phyloP scores from a whole-genome alignment of 352 stramenopile species.

The Phytophthora pseudosyringae region DNA sequence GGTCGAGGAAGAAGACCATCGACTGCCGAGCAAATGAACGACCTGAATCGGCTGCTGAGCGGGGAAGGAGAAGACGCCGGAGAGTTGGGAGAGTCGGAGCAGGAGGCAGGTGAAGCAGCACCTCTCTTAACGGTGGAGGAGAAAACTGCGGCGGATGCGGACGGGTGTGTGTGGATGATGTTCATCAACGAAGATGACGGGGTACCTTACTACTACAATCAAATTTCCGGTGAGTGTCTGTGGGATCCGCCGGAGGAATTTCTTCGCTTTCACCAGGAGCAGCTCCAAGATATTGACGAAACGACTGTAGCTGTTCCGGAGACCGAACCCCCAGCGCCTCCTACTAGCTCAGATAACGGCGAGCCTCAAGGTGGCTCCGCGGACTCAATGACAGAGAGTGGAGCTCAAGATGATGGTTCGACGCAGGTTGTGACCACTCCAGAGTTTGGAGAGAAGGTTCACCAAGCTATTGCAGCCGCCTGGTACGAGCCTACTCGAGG shows the following conservation, averaged over 20 bases:
- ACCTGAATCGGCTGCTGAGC: constrained; percentile 62
- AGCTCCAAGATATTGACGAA: constrained; percentile 1
- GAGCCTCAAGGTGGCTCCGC: background rate
- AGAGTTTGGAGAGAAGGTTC: constrained; percentile 64
- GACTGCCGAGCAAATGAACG: constrained; percentile 69
- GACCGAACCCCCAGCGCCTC: background rate
- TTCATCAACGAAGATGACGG: constrained; percentile 71
- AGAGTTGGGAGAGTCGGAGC: background rate
- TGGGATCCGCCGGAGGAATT: constrained; percentile 71
- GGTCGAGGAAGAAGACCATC: constrained; percentile 40
- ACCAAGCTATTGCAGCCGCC: constrained; percentile 49
- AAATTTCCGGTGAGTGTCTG: constrained; percentile 61
- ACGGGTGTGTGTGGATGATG: constrained; percentile 62
- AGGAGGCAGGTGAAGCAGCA: constrained; percentile 1
- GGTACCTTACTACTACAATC: constrained; percentile 77
- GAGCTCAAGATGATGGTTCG: background rate
- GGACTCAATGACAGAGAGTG: background rate
- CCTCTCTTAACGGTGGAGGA: background rate
- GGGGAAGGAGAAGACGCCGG: constrained; percentile 46
- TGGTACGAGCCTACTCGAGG: constrained; percentile 52
- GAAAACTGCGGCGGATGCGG: constrained; percentile 4
- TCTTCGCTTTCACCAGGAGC: constrained; percentile 42
- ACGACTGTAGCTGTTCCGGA: background rate
- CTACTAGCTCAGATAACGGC: background rate
- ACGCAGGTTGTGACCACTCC: constrained; percentile 34